phyloP scores from a whole-genome alignment of 306 rosid genomes.

The Corylus heterophylla region DNA sequence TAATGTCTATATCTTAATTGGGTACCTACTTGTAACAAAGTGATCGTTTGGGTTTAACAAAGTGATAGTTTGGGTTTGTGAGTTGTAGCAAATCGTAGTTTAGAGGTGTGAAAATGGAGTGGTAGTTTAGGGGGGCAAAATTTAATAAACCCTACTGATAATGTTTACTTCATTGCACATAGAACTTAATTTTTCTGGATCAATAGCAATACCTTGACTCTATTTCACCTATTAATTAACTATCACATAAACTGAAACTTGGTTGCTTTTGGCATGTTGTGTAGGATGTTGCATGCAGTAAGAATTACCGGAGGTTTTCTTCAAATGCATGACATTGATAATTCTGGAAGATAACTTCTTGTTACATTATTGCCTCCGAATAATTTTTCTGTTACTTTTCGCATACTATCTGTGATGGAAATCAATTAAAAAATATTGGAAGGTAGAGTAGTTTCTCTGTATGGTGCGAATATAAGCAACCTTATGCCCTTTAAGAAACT shows the following conservation, averaged over 20 bases:
- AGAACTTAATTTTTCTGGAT: neutral
- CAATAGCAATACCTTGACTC: neutral
- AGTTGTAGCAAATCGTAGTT: no score
- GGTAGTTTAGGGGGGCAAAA: no score
- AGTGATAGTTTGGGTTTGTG: no score
- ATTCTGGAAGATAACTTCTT: neutral
- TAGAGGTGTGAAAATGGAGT: no score
- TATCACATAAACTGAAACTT: neutral
- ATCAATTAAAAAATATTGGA: neutral
- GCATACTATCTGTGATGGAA: neutral
- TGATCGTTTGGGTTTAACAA: no score
- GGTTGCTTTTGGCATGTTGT: neutral
- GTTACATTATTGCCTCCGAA: neutral
- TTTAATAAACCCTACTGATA: neutral
- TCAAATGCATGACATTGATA: neutral
- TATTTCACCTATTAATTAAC: neutral
- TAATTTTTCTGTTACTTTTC: neutral
- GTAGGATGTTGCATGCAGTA: neutral
- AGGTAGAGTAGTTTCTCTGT: neutral
- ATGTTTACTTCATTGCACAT: neutral
- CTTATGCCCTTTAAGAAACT: neutral
- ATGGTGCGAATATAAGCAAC: neutral
- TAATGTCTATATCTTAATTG: no score
- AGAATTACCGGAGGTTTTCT: neutral
- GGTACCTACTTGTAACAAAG: no score